Percentiles rank a stretch among this genome's conserved stretches.
Conservation (phyloP, 2,329 filamentous ascomycete genomes). For the Neoarthrinium moseri region DNA sequence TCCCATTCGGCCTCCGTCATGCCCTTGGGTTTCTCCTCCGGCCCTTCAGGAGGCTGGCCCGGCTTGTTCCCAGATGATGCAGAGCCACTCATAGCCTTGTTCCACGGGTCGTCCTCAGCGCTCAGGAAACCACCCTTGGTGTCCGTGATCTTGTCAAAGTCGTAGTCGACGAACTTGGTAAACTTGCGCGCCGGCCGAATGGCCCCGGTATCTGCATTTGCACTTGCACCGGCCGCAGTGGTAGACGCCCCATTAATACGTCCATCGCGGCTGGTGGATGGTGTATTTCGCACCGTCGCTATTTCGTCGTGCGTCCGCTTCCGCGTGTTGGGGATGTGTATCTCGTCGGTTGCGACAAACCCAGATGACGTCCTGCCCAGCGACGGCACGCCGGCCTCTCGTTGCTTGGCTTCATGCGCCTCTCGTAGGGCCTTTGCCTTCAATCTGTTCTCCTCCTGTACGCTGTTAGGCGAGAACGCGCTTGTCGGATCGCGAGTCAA, state of each 20-base stretch:
- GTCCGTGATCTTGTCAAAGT: constrained; percentile 97
- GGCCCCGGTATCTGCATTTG: constrained; percentile 27
- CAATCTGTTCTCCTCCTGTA: constrained; percentile 80
- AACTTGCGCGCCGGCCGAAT: constrained; percentile 85
- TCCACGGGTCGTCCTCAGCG: constrained; percentile 87
- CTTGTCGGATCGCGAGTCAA: background rate
- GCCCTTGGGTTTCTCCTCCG: constrained; percentile 72
- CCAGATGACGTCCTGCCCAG: constrained; percentile 58
- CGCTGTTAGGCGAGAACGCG: constrained; percentile 9
- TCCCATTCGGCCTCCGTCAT: constrained; percentile 96
- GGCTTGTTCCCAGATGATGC: constrained; percentile 27
- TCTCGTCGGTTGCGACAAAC: constrained; percentile 68
- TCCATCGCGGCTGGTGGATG: constrained; percentile 68
- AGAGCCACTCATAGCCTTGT: constrained; percentile 67
- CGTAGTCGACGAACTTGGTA: constrained; percentile 93
- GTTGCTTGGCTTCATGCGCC: constrained; percentile 64
- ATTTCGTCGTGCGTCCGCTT: constrained; percentile 73
- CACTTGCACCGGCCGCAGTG: constrained; percentile 34
- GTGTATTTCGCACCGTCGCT: constrained; percentile 42
- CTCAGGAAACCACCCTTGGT: constrained; percentile 95
- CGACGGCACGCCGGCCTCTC: constrained; percentile 40
- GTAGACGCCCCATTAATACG: constrained; percentile 39
- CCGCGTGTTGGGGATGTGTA: constrained; percentile 55
- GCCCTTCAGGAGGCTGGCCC: constrained; percentile 25
- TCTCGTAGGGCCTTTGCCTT: constrained; percentile 84